Evolutionary conservation across 768 basidiomycete species (phyloP).

Genomic region (Tricholoma terreum): DNA sequence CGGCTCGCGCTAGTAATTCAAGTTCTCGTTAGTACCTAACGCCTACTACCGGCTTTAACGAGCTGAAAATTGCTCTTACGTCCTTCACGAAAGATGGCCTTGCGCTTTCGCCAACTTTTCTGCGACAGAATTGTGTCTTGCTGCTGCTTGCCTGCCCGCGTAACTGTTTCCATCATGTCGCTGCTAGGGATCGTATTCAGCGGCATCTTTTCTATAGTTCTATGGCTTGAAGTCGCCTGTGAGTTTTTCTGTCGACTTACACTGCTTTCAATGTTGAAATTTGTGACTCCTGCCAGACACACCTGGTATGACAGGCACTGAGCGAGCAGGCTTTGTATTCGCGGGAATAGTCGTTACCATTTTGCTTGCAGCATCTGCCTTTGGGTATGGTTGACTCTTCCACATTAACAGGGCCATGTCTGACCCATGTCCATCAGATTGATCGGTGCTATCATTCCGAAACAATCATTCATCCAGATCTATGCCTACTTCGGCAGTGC

Average conservation of each 20-base stretch:
- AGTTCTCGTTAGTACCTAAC: background rate
- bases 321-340: conserved; percentile 43
- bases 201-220: conserved; percentile 47
- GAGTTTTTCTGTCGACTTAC: conserved; percentile 24
- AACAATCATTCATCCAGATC: conserved; percentile 54
- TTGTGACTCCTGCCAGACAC: conserved; percentile 24
- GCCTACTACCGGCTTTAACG: background rate
- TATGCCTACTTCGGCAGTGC: conserved; percentile 56
- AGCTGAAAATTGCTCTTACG: background rate
- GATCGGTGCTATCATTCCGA: conserved; percentile 59
- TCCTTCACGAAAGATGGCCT: conserved; percentile 29
- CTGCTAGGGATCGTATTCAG: conserved; percentile 51
- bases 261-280: background rate
- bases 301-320: conserved; percentile 30
- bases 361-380: conserved; percentile 48
- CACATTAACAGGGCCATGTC: background rate
- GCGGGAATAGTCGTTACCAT: conserved; percentile 53
- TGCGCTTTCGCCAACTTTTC: conserved; percentile 43
- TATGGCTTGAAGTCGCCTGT: conserved; percentile 67
- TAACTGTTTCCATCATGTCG: conserved; percentile 57
- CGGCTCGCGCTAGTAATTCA: background rate
- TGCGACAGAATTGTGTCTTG: conserved; percentile 56
- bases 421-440: conserved; percentile 36
- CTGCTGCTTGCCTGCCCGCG: conserved; percentile 59
- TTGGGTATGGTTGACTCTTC: conserved; percentile 43